These are phyloP conservation scores for Endothia cerciana DNA, from an alignment of 2,329 filamentous ascomycete species.

Conservation along the genomic window DNA sequence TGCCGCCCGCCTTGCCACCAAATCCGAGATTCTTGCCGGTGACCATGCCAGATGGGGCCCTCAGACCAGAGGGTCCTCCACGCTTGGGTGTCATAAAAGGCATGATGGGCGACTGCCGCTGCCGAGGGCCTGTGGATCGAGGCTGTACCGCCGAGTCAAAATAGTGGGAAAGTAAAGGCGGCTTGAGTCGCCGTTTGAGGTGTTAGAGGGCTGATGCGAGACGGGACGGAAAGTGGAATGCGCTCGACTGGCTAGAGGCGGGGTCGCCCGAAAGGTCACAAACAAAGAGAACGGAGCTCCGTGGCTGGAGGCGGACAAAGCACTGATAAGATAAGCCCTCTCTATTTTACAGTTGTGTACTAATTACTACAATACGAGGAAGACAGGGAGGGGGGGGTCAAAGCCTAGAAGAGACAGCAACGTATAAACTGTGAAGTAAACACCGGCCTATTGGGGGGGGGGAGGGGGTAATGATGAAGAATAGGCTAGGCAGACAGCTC, in stretches of 20 bases:
- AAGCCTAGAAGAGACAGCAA: no score
- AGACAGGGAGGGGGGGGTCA: no score
- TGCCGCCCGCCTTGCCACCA: slow-evolving; percentile 30
- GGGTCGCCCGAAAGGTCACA: background rate
- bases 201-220: no score
- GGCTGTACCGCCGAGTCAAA: background rate
- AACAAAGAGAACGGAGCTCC: no score
- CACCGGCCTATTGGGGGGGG: no score
- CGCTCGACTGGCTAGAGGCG: no score
- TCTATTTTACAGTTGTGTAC: no score
- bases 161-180: background rate
- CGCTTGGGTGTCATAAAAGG: slow-evolving; percentile 35
- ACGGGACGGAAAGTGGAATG: background rate
- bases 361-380: background rate
- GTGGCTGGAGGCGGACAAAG: background rate
- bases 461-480: background rate
- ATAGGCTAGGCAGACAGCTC: background rate
- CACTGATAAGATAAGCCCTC: slow-evolving; percentile 13
- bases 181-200: background rate
- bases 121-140: background rate
- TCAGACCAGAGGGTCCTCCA: slow-evolving; percentile 37
- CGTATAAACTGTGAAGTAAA: no score
- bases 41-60: slow-evolving; percentile 27
- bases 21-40: slow-evolving; percentile 32
- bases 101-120: slow-evolving; percentile 30